phyloP scores from a whole-genome alignment of 1,284 basidiomycete genomes.

The Cryptococcus floricola region DNA sequence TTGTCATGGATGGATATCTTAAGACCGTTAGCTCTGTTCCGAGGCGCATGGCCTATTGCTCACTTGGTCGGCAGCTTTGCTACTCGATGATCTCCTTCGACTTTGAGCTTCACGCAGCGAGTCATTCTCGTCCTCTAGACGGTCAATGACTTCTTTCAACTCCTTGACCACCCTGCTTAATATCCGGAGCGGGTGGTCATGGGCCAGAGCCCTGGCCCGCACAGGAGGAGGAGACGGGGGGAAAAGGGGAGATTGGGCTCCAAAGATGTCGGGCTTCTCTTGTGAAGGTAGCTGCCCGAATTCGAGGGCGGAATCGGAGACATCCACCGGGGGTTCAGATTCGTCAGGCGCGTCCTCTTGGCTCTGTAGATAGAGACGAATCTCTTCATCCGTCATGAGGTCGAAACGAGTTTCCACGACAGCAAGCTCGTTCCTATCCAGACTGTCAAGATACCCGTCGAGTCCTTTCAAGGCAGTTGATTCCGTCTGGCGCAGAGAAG shows the following conservation, averaged over 20 bases:
- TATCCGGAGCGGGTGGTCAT: slow-evolving; percentile 36
- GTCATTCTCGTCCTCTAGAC: slow-evolving; percentile 38
- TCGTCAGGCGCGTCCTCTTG: background rate
- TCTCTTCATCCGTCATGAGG: slow-evolving; percentile 35
- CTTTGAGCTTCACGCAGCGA: slow-evolving; percentile 8
- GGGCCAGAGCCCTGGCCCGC: background rate
- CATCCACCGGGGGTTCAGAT: background rate
- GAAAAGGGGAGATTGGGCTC: slow-evolving; percentile 28
- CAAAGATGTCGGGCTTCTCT: background rate
- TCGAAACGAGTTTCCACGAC: slow-evolving; percentile 39
- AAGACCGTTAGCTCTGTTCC: background rate
- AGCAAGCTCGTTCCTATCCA: slow-evolving; percentile 31
- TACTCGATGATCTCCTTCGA: background rate
- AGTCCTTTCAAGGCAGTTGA: slow-evolving; percentile 2
- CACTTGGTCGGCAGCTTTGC: slow-evolving; percentile 23
- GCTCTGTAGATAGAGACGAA: slow-evolving; percentile 16
- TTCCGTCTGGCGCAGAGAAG: slow-evolving; percentile 5
- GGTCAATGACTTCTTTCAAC: slow-evolving; percentile 27
- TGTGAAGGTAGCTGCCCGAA: too few relatives aligned
- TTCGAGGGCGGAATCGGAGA: background rate
- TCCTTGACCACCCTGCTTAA: slow-evolving; percentile 38
- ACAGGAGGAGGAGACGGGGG: slow-evolving; percentile 38
- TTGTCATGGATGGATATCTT: slow-evolving; percentile 35
- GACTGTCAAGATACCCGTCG: slow-evolving; percentile 23
- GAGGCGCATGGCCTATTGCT: slow-evolving; percentile 3